phyloP scores from a whole-genome alignment of 331 rosid genomes.

The Acacia concinna region DNA sequence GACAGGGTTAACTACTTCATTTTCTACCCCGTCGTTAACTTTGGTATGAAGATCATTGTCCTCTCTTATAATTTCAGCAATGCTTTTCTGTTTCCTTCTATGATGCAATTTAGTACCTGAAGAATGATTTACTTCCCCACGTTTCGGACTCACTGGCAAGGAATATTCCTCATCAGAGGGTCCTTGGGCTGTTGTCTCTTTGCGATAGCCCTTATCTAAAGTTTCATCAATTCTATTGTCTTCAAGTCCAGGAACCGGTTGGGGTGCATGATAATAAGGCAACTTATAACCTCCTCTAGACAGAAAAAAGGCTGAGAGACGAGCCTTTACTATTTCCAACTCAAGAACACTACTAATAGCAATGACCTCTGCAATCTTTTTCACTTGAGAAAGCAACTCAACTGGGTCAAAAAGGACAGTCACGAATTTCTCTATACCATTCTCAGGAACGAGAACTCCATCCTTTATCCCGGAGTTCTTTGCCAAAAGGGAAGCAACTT shows the following conservation, averaged over 20 bases:
- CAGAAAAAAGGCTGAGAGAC: conserved; percentile 56
- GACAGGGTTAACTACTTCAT: conserved; percentile 19
- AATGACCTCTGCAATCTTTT: conserved; percentile 39
- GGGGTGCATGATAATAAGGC: conserved; percentile 48
- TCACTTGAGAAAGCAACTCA: conserved; percentile 56
- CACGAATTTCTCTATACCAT: conserved; percentile 44
- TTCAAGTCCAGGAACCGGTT: conserved; percentile 61
- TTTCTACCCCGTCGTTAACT: conserved; percentile 29
- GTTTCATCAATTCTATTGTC: conserved; percentile 35
- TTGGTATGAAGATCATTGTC: conserved; percentile 33
- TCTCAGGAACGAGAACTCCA: conserved; percentile 58
- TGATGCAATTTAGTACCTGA: conserved; percentile 29
- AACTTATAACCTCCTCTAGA: conserved; percentile 56
- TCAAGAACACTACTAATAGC: conserved; percentile 43
- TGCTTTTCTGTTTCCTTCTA: conserved; percentile 74
- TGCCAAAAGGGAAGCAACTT: conserved; percentile 23
- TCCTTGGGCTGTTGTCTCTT: conserved; percentile 45
- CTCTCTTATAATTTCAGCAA: conserved; percentile 67
- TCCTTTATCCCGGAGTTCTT: conserved; percentile 68
- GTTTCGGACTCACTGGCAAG: conserved; percentile 34
- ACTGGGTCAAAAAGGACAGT: conserved; percentile 39
- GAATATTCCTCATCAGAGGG: conserved; percentile 59
- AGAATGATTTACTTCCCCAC: conserved; percentile 29
- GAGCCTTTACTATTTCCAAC: conserved; percentile 49
- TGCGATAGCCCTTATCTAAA: conserved; percentile 5